Evolutionary conservation across 2,329 filamentous ascomycete genomes (phyloP).

Genomic region (Madurella fahalii): DNA sequence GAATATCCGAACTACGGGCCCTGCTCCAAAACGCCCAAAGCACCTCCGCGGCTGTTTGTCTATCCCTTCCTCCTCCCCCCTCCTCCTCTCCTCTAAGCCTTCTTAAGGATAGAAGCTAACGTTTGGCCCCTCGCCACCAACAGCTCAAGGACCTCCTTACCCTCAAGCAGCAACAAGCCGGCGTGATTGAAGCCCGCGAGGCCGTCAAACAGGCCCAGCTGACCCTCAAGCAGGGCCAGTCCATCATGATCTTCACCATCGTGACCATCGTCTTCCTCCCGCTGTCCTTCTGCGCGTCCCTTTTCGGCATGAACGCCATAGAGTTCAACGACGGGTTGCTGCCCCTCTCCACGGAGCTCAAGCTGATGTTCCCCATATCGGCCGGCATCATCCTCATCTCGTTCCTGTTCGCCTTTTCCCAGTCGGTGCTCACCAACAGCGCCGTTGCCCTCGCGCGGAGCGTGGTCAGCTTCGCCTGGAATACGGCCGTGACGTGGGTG

Average conservation of each 20-base stretch:
- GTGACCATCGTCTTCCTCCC: constrained; percentile 42
- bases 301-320: constrained; percentile 26
- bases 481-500: constrained; percentile 21
- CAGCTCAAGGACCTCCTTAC: constrained; percentile 38
- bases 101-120: not conserved
- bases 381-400: constrained; percentile 26
- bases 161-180: constrained; percentile 45
- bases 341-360: constrained; percentile 14
- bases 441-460: constrained; percentile 12
- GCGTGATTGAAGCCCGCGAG: constrained; percentile 41
- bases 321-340: constrained; percentile 23
- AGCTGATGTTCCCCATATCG: constrained; percentile 26
- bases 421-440: constrained; percentile 14
- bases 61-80: not conserved
- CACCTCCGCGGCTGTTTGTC: constrained; percentile 32
- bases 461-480: constrained; percentile 16
- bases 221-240: constrained; percentile 38
- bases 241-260: constrained; percentile 45
- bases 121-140: not conserved
- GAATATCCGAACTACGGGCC: constrained; percentile 34
- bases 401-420: constrained; percentile 26
- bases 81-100: too few species aligned
- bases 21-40: constrained; percentile 32
- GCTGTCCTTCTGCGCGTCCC: constrained; percentile 23
- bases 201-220: constrained; percentile 38